Evolutionary conservation across 2,329 filamentous ascomycete genomes (phyloP).

Genomic region (Pseudogymnoascus pannorum): DNA sequence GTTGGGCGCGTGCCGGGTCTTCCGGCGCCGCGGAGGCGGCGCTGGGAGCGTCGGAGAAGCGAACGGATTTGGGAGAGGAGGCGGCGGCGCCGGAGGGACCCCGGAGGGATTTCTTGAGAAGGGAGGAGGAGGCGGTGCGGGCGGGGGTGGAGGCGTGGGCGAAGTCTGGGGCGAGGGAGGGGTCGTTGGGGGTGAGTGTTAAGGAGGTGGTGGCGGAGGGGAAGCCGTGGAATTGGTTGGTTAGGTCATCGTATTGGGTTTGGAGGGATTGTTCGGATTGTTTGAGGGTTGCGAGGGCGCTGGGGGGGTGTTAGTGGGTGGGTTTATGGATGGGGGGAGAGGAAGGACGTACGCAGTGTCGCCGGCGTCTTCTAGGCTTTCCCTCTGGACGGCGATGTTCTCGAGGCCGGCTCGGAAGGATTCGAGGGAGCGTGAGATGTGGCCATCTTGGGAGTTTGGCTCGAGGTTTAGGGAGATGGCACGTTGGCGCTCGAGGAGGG

Average conservation of each 20-base stretch:
- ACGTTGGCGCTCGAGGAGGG: conserved; percentile 82
- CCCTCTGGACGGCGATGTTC: conserved; percentile 55
- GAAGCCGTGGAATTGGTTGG: conserved; percentile 70
- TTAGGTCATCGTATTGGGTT: conserved; percentile 69
- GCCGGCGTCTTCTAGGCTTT: conserved; percentile 54
- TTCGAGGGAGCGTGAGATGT: conserved; percentile 82
- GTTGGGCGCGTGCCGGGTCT: conserved; percentile 44
- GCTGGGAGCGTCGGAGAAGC: conserved; percentile 65
- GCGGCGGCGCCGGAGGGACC: conserved; percentile 25
- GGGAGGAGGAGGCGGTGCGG: conserved; percentile 38
- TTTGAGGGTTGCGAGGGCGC: conserved; percentile 41
- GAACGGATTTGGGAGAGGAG: conserved; percentile 62
- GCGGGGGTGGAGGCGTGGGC: conserved; percentile 45
- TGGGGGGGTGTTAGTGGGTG: conserved; percentile 16
- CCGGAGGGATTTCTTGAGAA: conserved; percentile 33
- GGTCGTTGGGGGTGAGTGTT: conserved; percentile 57
- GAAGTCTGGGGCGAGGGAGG: conserved; percentile 55
- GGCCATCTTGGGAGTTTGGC: conserved; percentile 66
- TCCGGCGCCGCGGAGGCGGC: conserved; percentile 33
- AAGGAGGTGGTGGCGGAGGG: conserved; percentile 40
- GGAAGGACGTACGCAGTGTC: conserved; percentile 50
- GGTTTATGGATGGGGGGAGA: background rate
- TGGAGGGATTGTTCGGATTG: conserved; percentile 63
- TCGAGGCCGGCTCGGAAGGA: conserved; percentile 77
- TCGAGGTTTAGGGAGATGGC: conserved; percentile 74